Base-by-base conservation (phyloP, 2,329 filamentous ascomycete genomes). In the Fusarium caatingaense region DNA sequence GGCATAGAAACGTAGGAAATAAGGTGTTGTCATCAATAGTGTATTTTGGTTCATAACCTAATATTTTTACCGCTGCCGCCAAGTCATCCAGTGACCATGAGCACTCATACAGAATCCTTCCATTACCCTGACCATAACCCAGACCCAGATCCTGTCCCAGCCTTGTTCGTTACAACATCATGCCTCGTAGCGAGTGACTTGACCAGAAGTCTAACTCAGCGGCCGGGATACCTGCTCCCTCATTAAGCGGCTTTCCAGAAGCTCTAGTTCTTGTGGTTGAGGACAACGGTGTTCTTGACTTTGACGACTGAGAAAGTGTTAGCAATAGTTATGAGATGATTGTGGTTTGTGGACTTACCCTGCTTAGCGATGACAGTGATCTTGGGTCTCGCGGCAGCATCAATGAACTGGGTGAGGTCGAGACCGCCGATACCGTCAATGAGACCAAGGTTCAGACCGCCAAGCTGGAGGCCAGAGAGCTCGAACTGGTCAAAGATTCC, bases 401-500 rank as follows among this genome's bases (percentile, higher is more conserved):
- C 74, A 28, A 80, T 71, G 64, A 80, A 77, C 63, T 75, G 69
- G 25, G 66, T 72, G 21, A 80, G 60, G 56, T 78, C 73, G 25
- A 80, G 56, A 11, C 66, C 61, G 13, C 70, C 70, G 48, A 80
- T 61, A 16, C 61, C 66, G 44, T 73, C 64, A 40, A 79, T 75
- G 44, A 79, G 71, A 4, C 76, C 78, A 30, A 79, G 69, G 64
- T 78, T 71, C 21, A 79, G 65, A 16, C 54, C 59, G 25, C 73
- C 77, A 9, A 79, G 65, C 41, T 66, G 60, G 46, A 79, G 54
- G 13, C 53, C 41, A 41, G 68, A 66, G 28, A 79, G 65, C 66
- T 80, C 76, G 27, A 78, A 68, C 42, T 58, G 50, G 58, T 75
- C 75, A 62, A 80, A 74, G 51, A 78, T 66, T 16, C 79, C 78